These are phyloP conservation scores for Paraconiothyrium sp. DNA, from an alignment of 2,329 filamentous ascomycete species.

Conservation along the genomic window DNA sequence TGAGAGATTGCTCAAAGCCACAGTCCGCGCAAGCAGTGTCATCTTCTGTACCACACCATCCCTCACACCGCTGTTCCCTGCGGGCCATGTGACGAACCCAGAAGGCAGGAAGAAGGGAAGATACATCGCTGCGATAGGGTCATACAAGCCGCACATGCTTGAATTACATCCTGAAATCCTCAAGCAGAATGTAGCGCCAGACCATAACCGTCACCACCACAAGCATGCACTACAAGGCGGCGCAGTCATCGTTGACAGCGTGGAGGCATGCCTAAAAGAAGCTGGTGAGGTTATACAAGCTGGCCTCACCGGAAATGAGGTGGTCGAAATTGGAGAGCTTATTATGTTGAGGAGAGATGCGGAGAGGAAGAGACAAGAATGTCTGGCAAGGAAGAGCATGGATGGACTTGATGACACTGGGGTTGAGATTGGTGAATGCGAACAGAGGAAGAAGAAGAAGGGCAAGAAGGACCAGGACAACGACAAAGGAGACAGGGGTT, in stretches of 20 bases:
- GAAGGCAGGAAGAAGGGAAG: slow-evolving; percentile 76
- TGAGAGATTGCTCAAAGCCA: slow-evolving; percentile 72
- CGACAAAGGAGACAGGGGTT: slow-evolving; percentile 47
- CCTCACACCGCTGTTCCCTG: slow-evolving; percentile 77
- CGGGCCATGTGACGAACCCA: slow-evolving; percentile 73
- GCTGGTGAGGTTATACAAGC: slow-evolving; percentile 88
- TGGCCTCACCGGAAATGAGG: slow-evolving; percentile 74
- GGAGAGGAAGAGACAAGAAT: slow-evolving; percentile 46
- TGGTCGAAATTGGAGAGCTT: slow-evolving; percentile 89
- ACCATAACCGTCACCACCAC: slow-evolving; percentile 70
- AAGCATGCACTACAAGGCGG: slow-evolving; percentile 68
- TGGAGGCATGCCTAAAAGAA: slow-evolving; percentile 81
- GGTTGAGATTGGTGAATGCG: slow-evolving; percentile 72
- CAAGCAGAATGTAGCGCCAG: slow-evolving; percentile 66
- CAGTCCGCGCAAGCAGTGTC: slow-evolving; percentile 77
- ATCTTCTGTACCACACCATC: slow-evolving; percentile 91
- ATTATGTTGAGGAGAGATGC: slow-evolving; percentile 69
- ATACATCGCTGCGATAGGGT: slow-evolving; percentile 77
- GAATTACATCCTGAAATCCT: slow-evolving; percentile 84
- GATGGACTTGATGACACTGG: slow-evolving; percentile 70
- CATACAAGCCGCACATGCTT: slow-evolving; percentile 76
- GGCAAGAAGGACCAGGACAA: slow-evolving; percentile 45
- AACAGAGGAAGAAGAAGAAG: slow-evolving; percentile 77
- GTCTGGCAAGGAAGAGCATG: slow-evolving; percentile 41
- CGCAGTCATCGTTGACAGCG: slow-evolving; percentile 71